Evolutionary conservation across 768 basidiomycete genomes (phyloP), one percentile per base, ranked within the genome.

Genomic region (Russula griseocarnosa): DNA sequence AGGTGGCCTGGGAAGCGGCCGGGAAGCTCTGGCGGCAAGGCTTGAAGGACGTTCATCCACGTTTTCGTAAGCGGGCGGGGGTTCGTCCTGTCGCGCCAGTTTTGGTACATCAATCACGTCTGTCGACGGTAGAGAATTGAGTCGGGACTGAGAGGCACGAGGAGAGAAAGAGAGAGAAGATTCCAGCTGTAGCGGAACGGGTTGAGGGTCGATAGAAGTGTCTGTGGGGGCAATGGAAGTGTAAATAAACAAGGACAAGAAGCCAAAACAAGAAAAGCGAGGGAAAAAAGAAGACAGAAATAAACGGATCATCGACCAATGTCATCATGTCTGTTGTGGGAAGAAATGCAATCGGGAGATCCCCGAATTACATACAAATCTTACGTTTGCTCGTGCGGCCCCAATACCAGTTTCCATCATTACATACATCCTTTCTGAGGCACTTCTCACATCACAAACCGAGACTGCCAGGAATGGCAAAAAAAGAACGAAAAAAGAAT

Each of bases 31-130:
- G 30, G 66, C 44, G 13, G 47, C n/a, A 54, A 38, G 36, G 44
- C 26, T 50, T 14, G 54, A 13, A 13, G 40, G 38, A 32, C 50
- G 56, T 44, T 61, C 66, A 56, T 64, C 66, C 56, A 55, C 60
- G 49, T 69, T 69, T 61, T 67, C 66, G 56, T 67, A 69, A 32
- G 59, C 66, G 42, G 62, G 66, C 46, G 61, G 66, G 30, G 66
- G 66, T 26, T 67, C 62, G 58, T 69, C 66, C 49, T 64, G 67
- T 55, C 30, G 66, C 36, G 68, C 60, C 56, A 65, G 63, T 38
- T 54, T 61, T 51, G 55, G 10, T 42, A 52, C 68, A 69, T 69
- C 60, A 62, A 65, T 63, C 52, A 61, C 58, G 67, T 67, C 66
- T 60, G 66, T 22, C 44, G 62, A 67, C 53, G 67, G 55, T 40